Percentiles rank a stretch among this genome's conserved stretches.
phyloP scores from a whole-genome alignment of 2,329 filamentous ascomycete genomes.

The Penicillium sp. region DNA sequence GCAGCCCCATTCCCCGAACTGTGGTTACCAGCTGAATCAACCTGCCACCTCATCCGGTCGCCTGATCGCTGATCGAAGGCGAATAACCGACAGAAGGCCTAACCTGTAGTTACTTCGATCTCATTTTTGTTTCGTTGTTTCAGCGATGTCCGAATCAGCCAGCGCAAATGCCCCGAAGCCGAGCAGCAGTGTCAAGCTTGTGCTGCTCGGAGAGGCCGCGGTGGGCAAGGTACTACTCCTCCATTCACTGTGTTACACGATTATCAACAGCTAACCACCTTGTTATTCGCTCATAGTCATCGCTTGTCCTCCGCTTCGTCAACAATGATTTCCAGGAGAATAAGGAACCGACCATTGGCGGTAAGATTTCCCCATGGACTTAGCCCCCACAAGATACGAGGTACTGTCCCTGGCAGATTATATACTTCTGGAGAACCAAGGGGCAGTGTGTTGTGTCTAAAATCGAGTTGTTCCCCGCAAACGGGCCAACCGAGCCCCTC shows the following conservation, averaged over 20 bases:
- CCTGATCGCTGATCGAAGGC: conserved; percentile 23
- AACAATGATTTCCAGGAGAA: conserved; percentile 99
- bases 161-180: conserved; percentile 73
- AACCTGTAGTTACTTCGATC: conserved; percentile 14
- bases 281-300: conserved; percentile 62
- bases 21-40: conserved; percentile 19
- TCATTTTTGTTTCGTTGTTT: conserved; percentile 2
- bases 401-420: background rate
- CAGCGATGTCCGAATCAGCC: conserved; percentile 68
- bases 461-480: background rate
- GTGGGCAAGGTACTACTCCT: conserved; percentile 79
- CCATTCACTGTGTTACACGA: conserved; percentile 3
- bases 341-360: conserved; percentile 98
- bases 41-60: conserved; percentile 23
- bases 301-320: conserved; percentile 94
- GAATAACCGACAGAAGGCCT: conserved; percentile 31
- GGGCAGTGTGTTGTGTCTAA: conserved; percentile 1
- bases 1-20: conserved; percentile 16
- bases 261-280: conserved; percentile 11
- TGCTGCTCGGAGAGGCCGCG: conserved; percentile 92
- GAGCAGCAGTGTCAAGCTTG: conserved; percentile 99
- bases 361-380: conserved; percentile 47
- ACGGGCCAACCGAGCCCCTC: background rate
- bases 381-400: background rate
- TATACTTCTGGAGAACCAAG: background rate